A percentile compares a stretch with the other conserved stretches of the same genome.
These are phyloP conservation scores for Psilocybe azurescens DNA, from an alignment of 768 basidiomycete species.

Conservation along the genomic window DNA sequence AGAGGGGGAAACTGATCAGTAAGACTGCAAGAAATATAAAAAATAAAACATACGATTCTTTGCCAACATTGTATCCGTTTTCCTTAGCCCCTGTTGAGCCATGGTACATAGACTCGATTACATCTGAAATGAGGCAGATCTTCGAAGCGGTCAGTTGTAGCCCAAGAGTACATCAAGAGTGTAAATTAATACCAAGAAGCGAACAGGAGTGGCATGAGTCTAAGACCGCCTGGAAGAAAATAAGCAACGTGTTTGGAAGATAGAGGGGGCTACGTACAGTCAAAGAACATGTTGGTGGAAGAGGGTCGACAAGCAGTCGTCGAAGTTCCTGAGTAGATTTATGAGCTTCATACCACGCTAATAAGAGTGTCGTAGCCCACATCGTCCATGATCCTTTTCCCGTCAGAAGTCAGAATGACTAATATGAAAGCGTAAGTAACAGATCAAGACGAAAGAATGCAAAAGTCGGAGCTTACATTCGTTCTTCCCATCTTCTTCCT, in stretches of 20 bases:
- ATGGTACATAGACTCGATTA: slow-evolving; percentile 50
- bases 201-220: slow-evolving; percentile 47
- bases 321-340: slow-evolving; percentile 35
- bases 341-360: not conserved
- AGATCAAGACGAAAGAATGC: not conserved
- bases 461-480: slow-evolving; percentile 47
- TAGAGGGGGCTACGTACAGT: slow-evolving; percentile 30
- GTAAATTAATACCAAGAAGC: slow-evolving; percentile 35
- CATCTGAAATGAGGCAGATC: slow-evolving; percentile 49
- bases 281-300: slow-evolving; percentile 40
- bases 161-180: not conserved
- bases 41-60: slow-evolving; percentile 30
- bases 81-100: slow-evolving; percentile 45
- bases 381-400: slow-evolving; percentile 40
- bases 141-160: slow-evolving; percentile 11
- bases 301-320: slow-evolving; percentile 35
- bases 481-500: slow-evolving; percentile 53
- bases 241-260: slow-evolving; percentile 2
- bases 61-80: slow-evolving; percentile 38
- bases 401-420: slow-evolving; percentile 46
- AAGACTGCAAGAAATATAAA: not conserved
- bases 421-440: not conserved
- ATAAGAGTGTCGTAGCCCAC: slow-evolving; percentile 23
- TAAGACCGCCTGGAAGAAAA: slow-evolving; percentile 31
- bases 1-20: not conserved